Evolutionary conservation across 495 filamentous ascomycete genomes (phyloP).

Genomic region (Penicillium cataractarum): DNA sequence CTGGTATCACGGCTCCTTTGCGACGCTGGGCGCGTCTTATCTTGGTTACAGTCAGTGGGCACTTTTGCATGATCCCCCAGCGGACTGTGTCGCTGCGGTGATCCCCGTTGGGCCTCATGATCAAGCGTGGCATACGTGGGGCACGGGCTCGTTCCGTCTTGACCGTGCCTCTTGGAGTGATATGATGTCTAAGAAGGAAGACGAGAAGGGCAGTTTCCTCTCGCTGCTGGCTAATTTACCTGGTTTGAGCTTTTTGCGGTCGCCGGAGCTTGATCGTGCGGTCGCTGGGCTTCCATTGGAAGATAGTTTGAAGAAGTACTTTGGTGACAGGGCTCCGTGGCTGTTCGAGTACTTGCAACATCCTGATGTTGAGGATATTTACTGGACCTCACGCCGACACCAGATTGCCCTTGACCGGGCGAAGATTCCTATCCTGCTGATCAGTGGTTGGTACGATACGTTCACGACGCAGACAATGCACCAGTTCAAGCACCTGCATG

Average conservation of each 20-base stretch:
- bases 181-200: conserved; percentile 16
- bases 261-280: conserved; percentile 16
- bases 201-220: conserved; percentile 16
- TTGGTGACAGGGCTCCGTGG: conserved; percentile 25
- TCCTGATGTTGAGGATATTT: conserved; percentile 25
- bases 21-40: conserved; percentile 35
- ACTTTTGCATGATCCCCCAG: conserved; percentile 29
- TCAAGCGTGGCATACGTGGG: conserved; percentile 25
- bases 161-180: conserved; percentile 31
- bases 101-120: conserved; percentile 32
- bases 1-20: conserved; percentile 40
- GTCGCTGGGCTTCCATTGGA: conserved; percentile 22
- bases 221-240: conserved; percentile 16
- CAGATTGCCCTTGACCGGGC: conserved; percentile 26
- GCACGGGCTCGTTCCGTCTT: conserved; percentile 30
- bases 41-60: conserved; percentile 39
- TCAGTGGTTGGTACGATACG: conserved; percentile 37
- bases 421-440: conserved; percentile 33
- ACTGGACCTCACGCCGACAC: conserved; percentile 22
- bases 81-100: conserved; percentile 32
- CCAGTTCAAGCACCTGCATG: conserved; percentile 23
- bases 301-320: conserved; percentile 21
- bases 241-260: conserved; percentile 19
- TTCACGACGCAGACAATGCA: conserved; percentile 27
- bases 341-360: conserved; percentile 21